These are phyloP conservation scores for Penicillium concentricum DNA, from an alignment of 2,329 filamentous ascomycete genomes.

Conservation along the genomic window DNA sequence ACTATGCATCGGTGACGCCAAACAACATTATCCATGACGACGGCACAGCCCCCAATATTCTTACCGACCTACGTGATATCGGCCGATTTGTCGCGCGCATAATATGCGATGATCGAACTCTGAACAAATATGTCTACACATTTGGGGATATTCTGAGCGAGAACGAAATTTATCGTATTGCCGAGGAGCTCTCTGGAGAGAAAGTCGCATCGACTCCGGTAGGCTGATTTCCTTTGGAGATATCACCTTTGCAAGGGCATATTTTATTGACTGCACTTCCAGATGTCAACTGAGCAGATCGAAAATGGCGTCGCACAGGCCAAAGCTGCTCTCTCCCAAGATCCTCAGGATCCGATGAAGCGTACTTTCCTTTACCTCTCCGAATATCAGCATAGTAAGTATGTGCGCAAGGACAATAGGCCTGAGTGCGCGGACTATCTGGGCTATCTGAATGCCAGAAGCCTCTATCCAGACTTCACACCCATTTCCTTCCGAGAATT, in stretches of 20 bases:
- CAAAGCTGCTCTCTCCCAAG: neutral
- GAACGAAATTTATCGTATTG: neutral
- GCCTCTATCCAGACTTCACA: neutral
- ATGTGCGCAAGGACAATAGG: neutral
- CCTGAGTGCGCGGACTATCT: neutral
- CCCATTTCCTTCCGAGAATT: neutral
- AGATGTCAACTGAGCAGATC: neutral
- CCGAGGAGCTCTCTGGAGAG: slow-evolving; percentile 22
- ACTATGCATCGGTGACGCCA: neutral
- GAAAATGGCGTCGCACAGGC: neutral
- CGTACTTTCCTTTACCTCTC: neutral
- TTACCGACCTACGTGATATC: slow-evolving; percentile 3
- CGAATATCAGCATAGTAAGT: neutral
- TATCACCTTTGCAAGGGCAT: neutral
- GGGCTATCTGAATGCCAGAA: neutral
- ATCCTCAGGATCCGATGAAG: neutral
- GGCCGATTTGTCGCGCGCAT: slow-evolving; percentile 1
- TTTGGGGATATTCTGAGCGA: neutral
- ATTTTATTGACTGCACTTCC: neutral
- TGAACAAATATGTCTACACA: slow-evolving; percentile 1
- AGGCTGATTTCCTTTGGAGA: neutral
- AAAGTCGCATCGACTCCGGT: slow-evolving; percentile 11
- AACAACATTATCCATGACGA: neutral
- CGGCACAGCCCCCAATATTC: neutral
- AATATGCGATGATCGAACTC: neutral